Evolutionary conservation across 306 rosid species (phyloP), one percentile per base, ranked within the genome.

Genomic region (Myrica gale): DNA sequence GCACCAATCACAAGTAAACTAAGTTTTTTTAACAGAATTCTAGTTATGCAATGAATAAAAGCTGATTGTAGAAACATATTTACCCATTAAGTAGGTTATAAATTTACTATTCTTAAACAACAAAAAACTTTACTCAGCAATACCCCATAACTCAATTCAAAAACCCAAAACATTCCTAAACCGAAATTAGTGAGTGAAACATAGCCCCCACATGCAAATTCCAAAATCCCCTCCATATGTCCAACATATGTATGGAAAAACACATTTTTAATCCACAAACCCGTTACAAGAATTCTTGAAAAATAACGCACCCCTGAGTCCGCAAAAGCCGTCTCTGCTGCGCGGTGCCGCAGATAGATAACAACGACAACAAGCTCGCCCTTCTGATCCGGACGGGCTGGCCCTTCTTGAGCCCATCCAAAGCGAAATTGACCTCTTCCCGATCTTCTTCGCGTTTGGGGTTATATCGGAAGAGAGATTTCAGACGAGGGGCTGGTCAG

Each of bases 321-420:
- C 99, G 82, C 17, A 96, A 79, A 80, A 92, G 98, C 82, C 98
- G 85, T 72, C 99, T 82, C 81, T 90, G 98, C 57, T 90, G 98
- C 9, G 79, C 83, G 46, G 99, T 90, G 37, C 84, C 87, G n/a
- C 97, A 90, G 39, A 96, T 92, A 21, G 92, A 81, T 85, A 96
- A 70, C 75, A 96, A 83, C 5, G 97, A 90, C 51, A 88, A 50
- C 89, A 96, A 81, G 74, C 99, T 92, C 5, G 99, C 91, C 84
- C 99, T 87, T 74, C 93, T 89, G 93, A 92, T 96, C 98, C 98
- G 89, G 11, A 85, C 81, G 5, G 95, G 99, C 79, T 96, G 99
- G 8, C 90, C 91, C 65, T 74, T 92, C 71, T 97, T 82, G 4
- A 96, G 86, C 42, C 99, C 99, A 77, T 96, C 99, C 67, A 96